These are phyloP conservation scores for Barnettozyma wickerhamii DNA, from an alignment of 805 yeast genomes.

Conservation along the genomic window DNA sequence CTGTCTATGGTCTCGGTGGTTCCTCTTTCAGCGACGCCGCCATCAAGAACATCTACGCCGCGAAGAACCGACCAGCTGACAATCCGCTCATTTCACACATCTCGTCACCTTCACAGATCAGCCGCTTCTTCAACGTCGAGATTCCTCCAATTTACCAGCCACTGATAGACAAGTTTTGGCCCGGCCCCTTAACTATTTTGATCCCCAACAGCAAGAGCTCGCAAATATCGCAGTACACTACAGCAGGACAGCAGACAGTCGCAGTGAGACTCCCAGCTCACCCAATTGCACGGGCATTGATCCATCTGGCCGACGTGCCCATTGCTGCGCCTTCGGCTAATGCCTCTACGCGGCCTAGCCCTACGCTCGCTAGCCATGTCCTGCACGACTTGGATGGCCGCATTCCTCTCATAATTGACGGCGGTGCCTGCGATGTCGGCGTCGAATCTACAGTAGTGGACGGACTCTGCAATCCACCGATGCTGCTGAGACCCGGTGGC, in stretches of 20 bases:
- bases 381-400: slow-evolving; percentile 70
- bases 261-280: slow-evolving; percentile 89
- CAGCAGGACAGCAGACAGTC: slow-evolving; percentile 84
- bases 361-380: slow-evolving; percentile 86
- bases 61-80: slow-evolving; percentile 93
- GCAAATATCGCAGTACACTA: slow-evolving; percentile 67
- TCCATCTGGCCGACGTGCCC: slow-evolving; percentile 80
- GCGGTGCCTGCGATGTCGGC: slow-evolving; percentile 86
- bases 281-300: slow-evolving; percentile 86
- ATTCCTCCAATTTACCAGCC: slow-evolving; percentile 68
- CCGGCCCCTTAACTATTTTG: slow-evolving; percentile 90
- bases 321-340: slow-evolving; percentile 98
- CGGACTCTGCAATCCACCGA: slow-evolving; percentile 81
- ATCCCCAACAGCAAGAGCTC: slow-evolving; percentile 51
- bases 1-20: slow-evolving; percentile 95
- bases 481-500: slow-evolving; percentile 93
- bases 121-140: slow-evolving; percentile 46
- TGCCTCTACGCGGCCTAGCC: slow-evolving; percentile 92
- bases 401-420: slow-evolving; percentile 84
- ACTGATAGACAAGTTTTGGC: slow-evolving; percentile 77
- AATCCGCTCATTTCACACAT: slow-evolving; percentile 92
- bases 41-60: slow-evolving; percentile 72
- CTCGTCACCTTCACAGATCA: slow-evolving; percentile 69
- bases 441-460: slow-evolving; percentile 93
- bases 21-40: slow-evolving; percentile 71